These are phyloP conservation scores for Xerophyta viscosa DNA, from an alignment of 106 monocot species.

Conservation along the genomic window DNA sequence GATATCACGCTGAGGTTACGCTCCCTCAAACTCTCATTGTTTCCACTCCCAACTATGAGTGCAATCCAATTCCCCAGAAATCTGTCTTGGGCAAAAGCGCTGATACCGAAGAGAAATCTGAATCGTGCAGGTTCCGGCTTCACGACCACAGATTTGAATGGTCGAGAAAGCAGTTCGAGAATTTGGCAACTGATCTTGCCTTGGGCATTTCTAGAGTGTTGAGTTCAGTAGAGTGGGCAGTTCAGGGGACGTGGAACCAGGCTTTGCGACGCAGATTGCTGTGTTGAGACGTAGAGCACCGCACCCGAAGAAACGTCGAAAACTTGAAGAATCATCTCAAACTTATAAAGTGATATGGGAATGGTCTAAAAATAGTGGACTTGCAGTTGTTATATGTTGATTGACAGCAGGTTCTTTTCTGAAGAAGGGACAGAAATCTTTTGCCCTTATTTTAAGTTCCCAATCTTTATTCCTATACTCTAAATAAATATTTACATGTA, in stretches of 20 bases:
- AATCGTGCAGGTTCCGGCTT: constrained; percentile 68
- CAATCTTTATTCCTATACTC: too few species aligned
- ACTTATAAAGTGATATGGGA: constrained; percentile 79
- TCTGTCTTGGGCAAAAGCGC: constrained; percentile 35
- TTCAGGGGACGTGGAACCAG: constrained; percentile 65
- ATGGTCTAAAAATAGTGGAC: constrained; percentile 45
- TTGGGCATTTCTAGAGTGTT: constrained; percentile 54
- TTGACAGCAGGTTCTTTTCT: too few species aligned
- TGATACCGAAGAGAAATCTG: constrained; percentile 49
- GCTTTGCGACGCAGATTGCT: constrained; percentile 96
- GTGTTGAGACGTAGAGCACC: constrained; percentile 41
- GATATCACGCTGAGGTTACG: constrained; percentile 61
- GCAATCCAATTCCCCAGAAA: constrained; percentile 76
- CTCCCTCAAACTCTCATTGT: constrained; percentile 61
- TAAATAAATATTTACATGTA: too few species aligned
- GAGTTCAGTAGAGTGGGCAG: constrained; percentile 93
- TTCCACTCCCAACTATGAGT: constrained; percentile 96
- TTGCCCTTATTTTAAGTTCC: too few species aligned
- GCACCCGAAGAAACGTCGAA: constrained; percentile 7
- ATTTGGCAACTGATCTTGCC: constrained; percentile 69
- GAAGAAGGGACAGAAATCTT: too few species aligned
- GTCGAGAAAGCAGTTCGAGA: constrained; percentile 81
- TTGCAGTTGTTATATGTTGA: too few species aligned
- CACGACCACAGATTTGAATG: constrained; percentile 98
- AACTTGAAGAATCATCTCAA: constrained; percentile 7